These are phyloP conservation scores for Torulaspora indica DNA, from an alignment of 805 yeast genomes.

Conservation along the genomic window DNA sequence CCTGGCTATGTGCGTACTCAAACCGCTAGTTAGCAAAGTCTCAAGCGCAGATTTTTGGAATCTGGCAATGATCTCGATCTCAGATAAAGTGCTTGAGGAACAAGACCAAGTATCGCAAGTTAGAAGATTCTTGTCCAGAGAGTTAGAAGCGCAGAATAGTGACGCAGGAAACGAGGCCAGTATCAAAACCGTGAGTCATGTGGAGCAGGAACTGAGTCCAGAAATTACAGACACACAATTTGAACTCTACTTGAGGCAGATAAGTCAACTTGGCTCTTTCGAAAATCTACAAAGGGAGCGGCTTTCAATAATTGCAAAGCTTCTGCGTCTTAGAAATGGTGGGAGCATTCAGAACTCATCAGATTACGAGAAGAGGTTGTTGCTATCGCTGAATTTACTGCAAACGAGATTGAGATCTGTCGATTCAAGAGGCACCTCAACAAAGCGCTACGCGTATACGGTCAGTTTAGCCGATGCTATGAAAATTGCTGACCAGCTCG, in stretches of 20 bases:
- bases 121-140: conserved; percentile 64
- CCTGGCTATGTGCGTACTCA: conserved; percentile 51
- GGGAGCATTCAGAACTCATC: conserved; percentile 4
- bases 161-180: conserved; percentile 8
- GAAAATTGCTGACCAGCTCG: conserved; percentile 16
- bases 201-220: conserved; percentile 13
- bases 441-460: neutral
- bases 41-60: conserved; percentile 78
- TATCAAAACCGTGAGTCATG: neutral
- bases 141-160: conserved; percentile 37
- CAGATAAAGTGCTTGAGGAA: conserved; percentile 65
- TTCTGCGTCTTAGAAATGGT: conserved; percentile 15
- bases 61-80: conserved; percentile 50
- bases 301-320: conserved; percentile 18
- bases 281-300: conserved; percentile 19
- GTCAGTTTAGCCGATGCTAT: conserved; percentile 11
- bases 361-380: conserved; percentile 18
- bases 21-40: conserved; percentile 47
- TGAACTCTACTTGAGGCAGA: conserved; percentile 26
- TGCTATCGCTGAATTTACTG: conserved; percentile 26
- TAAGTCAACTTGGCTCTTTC: conserved; percentile 20
- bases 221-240: conserved; percentile 24
- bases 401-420: conserved; percentile 23
- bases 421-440: neutral
- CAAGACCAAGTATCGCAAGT: conserved; percentile 68